Evolutionary conservation across 2,329 filamentous ascomycete species (phyloP), one percentile per base, ranked within the genome.

Genomic region (Gremmenia infestans): DNA sequence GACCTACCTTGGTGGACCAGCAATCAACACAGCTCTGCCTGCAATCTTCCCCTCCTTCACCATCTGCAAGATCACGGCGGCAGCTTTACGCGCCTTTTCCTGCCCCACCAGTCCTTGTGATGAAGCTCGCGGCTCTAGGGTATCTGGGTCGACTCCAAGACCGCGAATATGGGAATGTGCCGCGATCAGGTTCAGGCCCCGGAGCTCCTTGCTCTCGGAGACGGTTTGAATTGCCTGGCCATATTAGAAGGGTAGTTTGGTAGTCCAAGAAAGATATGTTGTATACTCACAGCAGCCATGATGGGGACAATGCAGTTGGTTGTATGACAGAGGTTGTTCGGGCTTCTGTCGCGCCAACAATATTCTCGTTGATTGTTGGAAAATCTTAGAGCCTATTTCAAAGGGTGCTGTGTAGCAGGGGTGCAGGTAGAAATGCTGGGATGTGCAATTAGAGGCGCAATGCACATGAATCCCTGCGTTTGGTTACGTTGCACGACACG

Each of bases 31-130:
- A 36, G 94, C 94, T 68, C 93, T 86, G 52, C 94, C 94, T 57
- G 94, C 94, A 76, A 99, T 97, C 79, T 97, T 97, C 69, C 93
- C 93, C 70, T 97, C 91, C 76, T 96, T 97, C 67, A 96, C 95
- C 94, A 99, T 99, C 78, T 96, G 91, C 59, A 99, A 77, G 67
- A 99, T 96, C 49, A 99, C 88, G 1, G 93, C 94, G 3, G 94
- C 94, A 9, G 94, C 94, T 75, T 97, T 97, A 58, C 94, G 87
- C 55, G 94, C 94, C 78, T 96, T 96, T 69, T 95, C 87, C 75
- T 99, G 94, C 47, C 94, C 94, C 8, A 99, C 93, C 5, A 99
- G 83, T 37, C 94, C 94, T 73, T 99, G 94, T 14, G 93, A 96
- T 48, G 88, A 81, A 28, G 82, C 74, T 58, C 93, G 86, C 19